These are phyloP conservation scores for Colletotrichum ledebouriae DNA, from an alignment of 2,329 filamentous ascomycete species.

Conservation along the genomic window DNA sequence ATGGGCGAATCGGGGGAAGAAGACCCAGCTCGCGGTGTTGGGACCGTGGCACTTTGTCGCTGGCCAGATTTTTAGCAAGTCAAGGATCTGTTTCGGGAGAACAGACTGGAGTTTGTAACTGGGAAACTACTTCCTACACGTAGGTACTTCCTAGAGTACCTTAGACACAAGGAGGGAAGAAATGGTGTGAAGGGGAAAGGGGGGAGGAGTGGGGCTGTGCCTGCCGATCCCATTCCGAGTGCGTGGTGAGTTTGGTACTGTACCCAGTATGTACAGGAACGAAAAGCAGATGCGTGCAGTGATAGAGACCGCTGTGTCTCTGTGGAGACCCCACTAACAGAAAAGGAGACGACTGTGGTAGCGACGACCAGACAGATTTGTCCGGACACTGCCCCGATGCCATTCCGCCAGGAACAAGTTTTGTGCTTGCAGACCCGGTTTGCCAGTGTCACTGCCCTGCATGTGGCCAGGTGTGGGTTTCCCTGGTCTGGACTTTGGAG, in stretches of 20 bases:
- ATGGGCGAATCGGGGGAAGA: constrained; percentile 34
- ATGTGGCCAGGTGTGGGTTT: constrained; percentile 2
- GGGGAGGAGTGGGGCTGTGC: constrained; percentile 25
- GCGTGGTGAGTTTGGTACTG: constrained; percentile 25
- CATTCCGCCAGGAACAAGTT: constrained; percentile 29
- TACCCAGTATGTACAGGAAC: constrained; percentile 17
- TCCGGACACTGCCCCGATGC: constrained; percentile 15
- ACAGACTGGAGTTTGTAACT: constrained; percentile 10
- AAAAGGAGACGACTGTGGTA: not conserved
- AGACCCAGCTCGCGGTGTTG: constrained; percentile 12
- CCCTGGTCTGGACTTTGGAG: constrained; percentile 14
- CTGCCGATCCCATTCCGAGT: constrained; percentile 39
- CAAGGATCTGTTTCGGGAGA: constrained; percentile 13
- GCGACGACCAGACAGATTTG: not conserved
- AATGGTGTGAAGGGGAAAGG: constrained; percentile 28
- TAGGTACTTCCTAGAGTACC: no score
- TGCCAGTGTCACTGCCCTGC: not conserved
- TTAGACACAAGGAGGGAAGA: constrained; percentile 20
- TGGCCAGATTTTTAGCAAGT: not conserved
- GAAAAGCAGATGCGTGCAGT: no score
- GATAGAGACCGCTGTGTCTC: not conserved
- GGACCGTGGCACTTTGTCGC: not conserved
- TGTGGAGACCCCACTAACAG: not conserved
- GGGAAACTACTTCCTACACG: not conserved
- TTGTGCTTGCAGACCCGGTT: constrained; percentile 28